These are phyloP conservation scores for Solanum hybrid DNA, from an alignment of 305 asterid genomes.

Conservation along the genomic window DNA sequence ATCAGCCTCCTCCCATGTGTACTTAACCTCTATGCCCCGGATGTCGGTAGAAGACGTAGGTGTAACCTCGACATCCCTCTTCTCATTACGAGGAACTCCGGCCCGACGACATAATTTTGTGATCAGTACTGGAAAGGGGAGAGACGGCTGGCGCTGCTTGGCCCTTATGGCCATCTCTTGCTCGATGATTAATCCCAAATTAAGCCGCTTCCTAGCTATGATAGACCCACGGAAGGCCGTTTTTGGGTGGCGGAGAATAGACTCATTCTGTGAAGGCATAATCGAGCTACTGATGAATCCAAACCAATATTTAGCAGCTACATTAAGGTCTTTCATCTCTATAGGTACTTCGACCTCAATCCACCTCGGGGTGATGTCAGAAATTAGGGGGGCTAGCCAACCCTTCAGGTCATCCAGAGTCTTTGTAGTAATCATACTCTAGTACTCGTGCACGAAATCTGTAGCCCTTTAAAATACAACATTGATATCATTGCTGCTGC, in stretches of 20 bases:
- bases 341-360: neutral
- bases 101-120: neutral
- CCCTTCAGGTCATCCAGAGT: neutral
- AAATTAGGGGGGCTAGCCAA: neutral
- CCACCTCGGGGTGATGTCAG: neutral
- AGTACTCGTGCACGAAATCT: neutral
- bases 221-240: neutral
- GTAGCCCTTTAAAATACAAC: neutral
- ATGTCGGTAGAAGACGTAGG: neutral
- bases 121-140: neutral
- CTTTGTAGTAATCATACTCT: neutral
- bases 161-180: neutral
- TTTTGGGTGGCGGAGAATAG: neutral
- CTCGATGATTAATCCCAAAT: neutral
- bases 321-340: neutral
- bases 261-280: neutral
- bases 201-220: neutral
- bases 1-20: neutral
- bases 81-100: neutral
- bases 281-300: neutral
- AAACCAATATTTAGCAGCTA: neutral
- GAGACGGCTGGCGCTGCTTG: neutral
- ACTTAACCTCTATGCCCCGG: neutral
- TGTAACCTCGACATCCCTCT: neutral
- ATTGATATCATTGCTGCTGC: neutral